phyloP scores from a whole-genome alignment of 1,284 basidiomycete species.

The Blastosporella zonata region DNA sequence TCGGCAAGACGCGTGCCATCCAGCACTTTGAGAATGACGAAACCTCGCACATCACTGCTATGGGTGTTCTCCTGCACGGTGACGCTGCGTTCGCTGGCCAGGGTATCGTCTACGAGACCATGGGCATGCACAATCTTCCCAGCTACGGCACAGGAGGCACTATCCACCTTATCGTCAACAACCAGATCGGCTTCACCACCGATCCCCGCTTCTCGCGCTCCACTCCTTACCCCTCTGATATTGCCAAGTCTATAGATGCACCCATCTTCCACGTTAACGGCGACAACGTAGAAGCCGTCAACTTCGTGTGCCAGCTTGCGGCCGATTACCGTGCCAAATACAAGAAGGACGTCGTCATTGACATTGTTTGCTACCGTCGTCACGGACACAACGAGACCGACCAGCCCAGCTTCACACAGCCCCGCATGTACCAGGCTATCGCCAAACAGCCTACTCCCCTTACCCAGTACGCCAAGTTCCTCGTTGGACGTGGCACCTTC shows the following conservation, averaged over 20 bases:
- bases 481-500: slow-evolving; percentile 92
- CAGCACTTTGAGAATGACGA: slow-evolving; percentile 95
- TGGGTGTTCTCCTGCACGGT: slow-evolving; percentile 95
- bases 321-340: slow-evolving; percentile 98
- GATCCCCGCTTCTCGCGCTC: slow-evolving; percentile 97
- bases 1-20: slow-evolving; percentile 96
- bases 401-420: slow-evolving; percentile 98
- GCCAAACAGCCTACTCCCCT: slow-evolving; percentile 92
- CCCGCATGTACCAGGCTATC: slow-evolving; percentile 98
- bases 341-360: slow-evolving; percentile 98
- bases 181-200: slow-evolving; percentile 99
- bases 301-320: slow-evolving; percentile 96
- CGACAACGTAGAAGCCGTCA: slow-evolving; percentile 98
- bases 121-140: slow-evolving; percentile 96
- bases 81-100: slow-evolving; percentile 99
- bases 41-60: slow-evolving; percentile 72
- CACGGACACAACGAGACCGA: slow-evolving; percentile 99
- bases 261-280: slow-evolving; percentile 99
- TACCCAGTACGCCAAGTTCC: slow-evolving; percentile 88
- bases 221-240: slow-evolving; percentile 98
- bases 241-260: slow-evolving; percentile 97
- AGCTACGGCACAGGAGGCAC: slow-evolving; percentile 98
- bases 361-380: slow-evolving; percentile 98
- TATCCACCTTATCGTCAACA: slow-evolving; percentile 98
- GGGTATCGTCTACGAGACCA: slow-evolving; percentile 98